Base-by-base conservation (phyloP, 306 rosid genomes). In the Phaseolus lunatus region DNA sequence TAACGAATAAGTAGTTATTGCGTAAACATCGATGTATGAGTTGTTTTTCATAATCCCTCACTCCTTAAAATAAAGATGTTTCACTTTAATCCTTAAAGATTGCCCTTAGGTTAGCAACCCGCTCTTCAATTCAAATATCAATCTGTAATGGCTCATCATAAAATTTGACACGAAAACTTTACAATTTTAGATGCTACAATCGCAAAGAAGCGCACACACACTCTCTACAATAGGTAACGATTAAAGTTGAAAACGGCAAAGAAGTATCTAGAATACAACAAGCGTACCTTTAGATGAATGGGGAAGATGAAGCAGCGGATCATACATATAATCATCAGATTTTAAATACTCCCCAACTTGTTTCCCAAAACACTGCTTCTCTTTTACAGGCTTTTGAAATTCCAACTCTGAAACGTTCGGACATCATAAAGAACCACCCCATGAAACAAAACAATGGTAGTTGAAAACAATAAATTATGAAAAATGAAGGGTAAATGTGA, bases 291-390 rank as follows among this genome's bases (percentile, higher is more conserved):
- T 79, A 49, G 74, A 45, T 47, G 85, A 58, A 54, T 7, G 73
- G 53, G 92, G 78, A 58, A 82, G 67, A 62, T 15, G 80, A 77
- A 86, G 80, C 18, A 90, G 48, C 24, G 94, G 72, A 78, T 86
- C 87, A 84, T 86, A 90, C 97, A 91, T 85, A 83, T 88, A 91
- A 66, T 45, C 82, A 70, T 91, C 91, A 56, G 86, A 88, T 68
- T 73, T 86, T 70, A 94, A 70, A 80, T 86, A 91, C 49, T 87
- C 88, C 77, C 19, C 68, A 26, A 88, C 72, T 75, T 76, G 80
- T 77, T 85, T 76, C 24, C 79, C 11, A 72, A 86, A 57, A 52
- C 79, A 23, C 43, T 72, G 80, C 15, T 66, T 81, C 77, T 70
- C 84, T 45, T 69, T 76, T 4, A 16, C 27, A 18, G 88, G 65